phyloP scores from a whole-genome alignment of 306 rosid species.

The Alnus glutinosa region DNA sequence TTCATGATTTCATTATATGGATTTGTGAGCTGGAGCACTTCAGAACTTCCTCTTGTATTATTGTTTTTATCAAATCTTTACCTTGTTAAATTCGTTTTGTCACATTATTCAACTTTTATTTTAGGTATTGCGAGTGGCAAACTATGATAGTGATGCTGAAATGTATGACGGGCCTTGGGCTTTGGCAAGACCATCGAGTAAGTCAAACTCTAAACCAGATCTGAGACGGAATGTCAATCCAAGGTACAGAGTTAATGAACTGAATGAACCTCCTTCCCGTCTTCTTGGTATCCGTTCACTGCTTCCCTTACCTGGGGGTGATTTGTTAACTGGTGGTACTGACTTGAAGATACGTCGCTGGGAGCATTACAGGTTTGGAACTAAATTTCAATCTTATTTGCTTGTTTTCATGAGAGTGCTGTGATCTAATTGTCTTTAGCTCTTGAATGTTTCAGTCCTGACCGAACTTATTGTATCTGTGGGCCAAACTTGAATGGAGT shows the following conservation, averaged over 20 bases:
- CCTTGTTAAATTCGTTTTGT: constrained; percentile 9
- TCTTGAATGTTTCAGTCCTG: constrained; percentile 65
- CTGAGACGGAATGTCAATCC: constrained; percentile 72
- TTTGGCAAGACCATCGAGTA: constrained; percentile 70
- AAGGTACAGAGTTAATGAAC: constrained; percentile 86
- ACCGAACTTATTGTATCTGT: constrained; percentile 81
- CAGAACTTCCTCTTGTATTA: not conserved
- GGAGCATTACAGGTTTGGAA: constrained; percentile 81
- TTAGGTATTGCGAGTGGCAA: constrained; percentile 77
- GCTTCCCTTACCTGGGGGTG: constrained; percentile 97
- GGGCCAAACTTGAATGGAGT: constrained; percentile 88
- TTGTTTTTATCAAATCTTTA: not conserved
- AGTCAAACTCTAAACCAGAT: constrained; percentile 56
- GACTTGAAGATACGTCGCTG: constrained; percentile 95
- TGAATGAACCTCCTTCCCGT: constrained; percentile 82
- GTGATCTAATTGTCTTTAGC: constrained; percentile 14
- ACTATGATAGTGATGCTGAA: constrained; percentile 75
- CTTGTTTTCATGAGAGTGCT: constrained; percentile 18
- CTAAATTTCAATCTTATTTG: constrained; percentile 22
- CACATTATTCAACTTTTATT: constrained; percentile 26
- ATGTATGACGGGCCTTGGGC: constrained; percentile 88
- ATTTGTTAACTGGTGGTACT: constrained; percentile 89
- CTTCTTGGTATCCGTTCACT: constrained; percentile 87
- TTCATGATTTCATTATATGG: constrained; percentile 14
- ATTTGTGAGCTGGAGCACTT: constrained; percentile 4